Base-by-base conservation (phyloP, 257 asterid genomes). In the Verbascum thapsus region DNA sequence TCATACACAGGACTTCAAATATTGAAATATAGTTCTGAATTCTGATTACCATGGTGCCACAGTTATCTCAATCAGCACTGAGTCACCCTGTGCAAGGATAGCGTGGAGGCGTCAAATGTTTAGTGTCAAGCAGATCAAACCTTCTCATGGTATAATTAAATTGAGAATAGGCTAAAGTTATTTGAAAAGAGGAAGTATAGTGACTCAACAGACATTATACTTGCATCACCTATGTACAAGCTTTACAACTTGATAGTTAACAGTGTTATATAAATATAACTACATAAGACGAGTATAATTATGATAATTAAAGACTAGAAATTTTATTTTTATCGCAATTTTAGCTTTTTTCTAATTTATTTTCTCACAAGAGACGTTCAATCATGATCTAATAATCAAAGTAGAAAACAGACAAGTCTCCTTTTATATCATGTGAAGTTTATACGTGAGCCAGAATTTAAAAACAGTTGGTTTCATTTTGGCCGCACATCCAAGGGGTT, bases 1-100 rank as follows among this genome's bases (percentile, higher is more conserved):
- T 48, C 12, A 45, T 55, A 63, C 60, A 63, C 23, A 37, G 30
- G 32, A 58, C 49, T 39, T 11, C 40, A 43, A 51, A 20, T 13
- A 41, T 16, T n/a, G 23, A 43, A 43, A 68, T 42, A 22, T 13
- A 10, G 7, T 58, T 51, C 67, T 32, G 10, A 10, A 4, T 58
- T 51, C 67, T 32, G 10, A 53, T 58, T 30, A 32, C 8, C 18
- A 12, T 11, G 19, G 2, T 20, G 37, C 38, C 62, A 48, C 3
- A 16, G 32, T 17, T 63, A 41, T 42, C 43, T 9, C n/a, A 18
- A 38, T 39, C 30, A 64, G 8, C 43, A 20, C 12, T 4, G 19
- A 64, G 15, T 16, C 45, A 26, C 57, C 35, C 57, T 20, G 41
- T 12, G 22, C 19, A 12, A 53, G 42, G 20, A 53, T n/a, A 53